phyloP scores from a whole-genome alignment of 805 yeast species.

The Diddensiella santjacobensis region DNA sequence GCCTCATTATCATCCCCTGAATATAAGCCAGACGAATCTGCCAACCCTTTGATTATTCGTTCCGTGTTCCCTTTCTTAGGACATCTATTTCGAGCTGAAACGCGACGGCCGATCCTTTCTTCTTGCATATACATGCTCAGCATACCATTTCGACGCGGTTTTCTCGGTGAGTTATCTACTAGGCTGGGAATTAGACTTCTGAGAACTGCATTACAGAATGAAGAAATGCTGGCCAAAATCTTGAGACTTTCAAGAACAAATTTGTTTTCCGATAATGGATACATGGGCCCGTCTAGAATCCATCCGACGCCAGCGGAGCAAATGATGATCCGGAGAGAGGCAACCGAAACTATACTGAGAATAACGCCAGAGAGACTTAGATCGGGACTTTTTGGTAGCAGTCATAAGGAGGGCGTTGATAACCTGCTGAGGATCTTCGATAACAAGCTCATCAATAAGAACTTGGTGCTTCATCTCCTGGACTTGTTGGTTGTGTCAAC shows the following conservation, averaged over 20 bases:
- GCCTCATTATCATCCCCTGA: constrained; percentile 12
- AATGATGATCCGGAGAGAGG: constrained; percentile 22
- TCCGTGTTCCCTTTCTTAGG: constrained; percentile 16
- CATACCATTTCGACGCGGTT: constrained; percentile 16
- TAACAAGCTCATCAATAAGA: constrained; percentile 30
- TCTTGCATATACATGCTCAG: constrained; percentile 10
- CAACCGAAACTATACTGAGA: background rate
- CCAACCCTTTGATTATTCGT: constrained; percentile 10
- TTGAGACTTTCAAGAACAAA: constrained; percentile 35
- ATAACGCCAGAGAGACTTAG: constrained; percentile 12
- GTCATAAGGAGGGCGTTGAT: constrained; percentile 20
- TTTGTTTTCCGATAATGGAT: constrained; percentile 47
- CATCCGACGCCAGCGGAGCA: constrained; percentile 43
- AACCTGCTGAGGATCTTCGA: constrained; percentile 26
- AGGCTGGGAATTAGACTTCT: constrained; percentile 14
- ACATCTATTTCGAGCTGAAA: constrained; percentile 9
- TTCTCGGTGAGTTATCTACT: constrained; percentile 18
- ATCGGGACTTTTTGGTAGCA: constrained; percentile 21
- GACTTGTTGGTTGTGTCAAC: constrained; percentile 27
- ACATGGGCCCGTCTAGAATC: constrained; percentile 46
- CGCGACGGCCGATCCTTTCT: constrained; percentile 18
- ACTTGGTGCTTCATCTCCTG: constrained; percentile 26
- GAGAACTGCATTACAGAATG: constrained; percentile 13
- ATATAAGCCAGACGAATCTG: background rate
- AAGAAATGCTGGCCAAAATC: constrained; percentile 21